These are phyloP conservation scores for Candida maesae DNA, from an alignment of 805 yeast genomes.

Conservation along the genomic window DNA sequence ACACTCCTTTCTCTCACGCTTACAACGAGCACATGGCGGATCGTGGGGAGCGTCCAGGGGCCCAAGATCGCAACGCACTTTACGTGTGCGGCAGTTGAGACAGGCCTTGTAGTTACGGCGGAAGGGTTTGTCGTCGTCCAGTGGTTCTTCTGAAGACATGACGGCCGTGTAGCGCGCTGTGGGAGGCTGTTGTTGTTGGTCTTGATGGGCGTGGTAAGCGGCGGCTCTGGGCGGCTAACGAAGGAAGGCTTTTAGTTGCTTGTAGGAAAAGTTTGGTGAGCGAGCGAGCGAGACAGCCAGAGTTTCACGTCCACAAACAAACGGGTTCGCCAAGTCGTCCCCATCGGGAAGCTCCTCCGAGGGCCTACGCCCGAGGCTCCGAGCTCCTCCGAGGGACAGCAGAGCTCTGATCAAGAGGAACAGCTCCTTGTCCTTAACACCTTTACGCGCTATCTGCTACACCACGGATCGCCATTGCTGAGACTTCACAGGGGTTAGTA, in stretches of 20 bases:
- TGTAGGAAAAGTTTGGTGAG: neutral
- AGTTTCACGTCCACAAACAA: no score
- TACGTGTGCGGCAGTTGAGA: constrained; percentile 76
- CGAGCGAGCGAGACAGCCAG: no score
- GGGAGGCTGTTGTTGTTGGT: neutral
- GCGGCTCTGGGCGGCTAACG: neutral
- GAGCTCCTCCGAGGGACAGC: no score
- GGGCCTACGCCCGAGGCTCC: no score
- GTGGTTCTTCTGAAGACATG: neutral
- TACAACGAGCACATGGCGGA: constrained; percentile 85
- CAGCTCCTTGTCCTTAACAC: no score
- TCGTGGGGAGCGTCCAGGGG: constrained; percentile 61
- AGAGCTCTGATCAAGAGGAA: no score
- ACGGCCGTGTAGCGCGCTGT: neutral
- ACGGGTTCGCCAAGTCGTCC: no score
- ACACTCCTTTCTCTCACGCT: constrained; percentile 79
- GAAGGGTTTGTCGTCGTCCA: constrained; percentile 14
- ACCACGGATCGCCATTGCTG: no score
- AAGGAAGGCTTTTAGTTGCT: neutral
- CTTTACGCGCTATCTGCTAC: no score
- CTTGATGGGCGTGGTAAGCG: neutral
- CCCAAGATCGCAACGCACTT: constrained; percentile 85
- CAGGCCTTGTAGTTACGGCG: constrained; percentile 66
- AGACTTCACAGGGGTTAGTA: no score
- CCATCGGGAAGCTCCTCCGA: no score